phyloP scores from a whole-genome alignment of 2,329 filamentous ascomycete genomes.

The Coleophoma crateriformis region DNA sequence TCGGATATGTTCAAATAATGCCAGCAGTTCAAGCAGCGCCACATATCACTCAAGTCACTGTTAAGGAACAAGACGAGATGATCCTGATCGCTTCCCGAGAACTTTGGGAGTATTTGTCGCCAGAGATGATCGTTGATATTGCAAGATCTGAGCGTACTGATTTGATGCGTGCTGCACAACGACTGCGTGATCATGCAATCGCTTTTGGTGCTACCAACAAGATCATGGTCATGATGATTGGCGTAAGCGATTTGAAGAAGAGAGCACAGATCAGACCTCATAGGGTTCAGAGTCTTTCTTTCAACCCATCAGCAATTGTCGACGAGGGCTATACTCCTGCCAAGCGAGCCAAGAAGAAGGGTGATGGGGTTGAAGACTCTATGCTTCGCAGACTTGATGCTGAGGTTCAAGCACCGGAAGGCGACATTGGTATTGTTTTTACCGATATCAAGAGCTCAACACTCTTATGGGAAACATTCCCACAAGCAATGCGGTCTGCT shows the following conservation, averaged over 20 bases:
- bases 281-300: constrained; percentile 72
- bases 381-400: constrained; percentile 80
- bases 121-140: constrained; percentile 87
- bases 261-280: constrained; percentile 67
- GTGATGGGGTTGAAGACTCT: constrained; percentile 67
- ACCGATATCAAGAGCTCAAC: constrained; percentile 99
- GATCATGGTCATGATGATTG: constrained; percentile 99
- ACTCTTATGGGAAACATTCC: constrained; percentile 90
- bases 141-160: constrained; percentile 81
- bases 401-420: constrained; percentile 86
- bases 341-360: constrained; percentile 61
- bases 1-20: constrained; percentile 90
- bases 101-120: constrained; percentile 90
- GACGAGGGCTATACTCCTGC: constrained; percentile 64
- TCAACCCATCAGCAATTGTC: constrained; percentile 70
- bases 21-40: constrained; percentile 90
- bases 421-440: constrained; percentile 90
- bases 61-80: constrained; percentile 89
- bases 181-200: constrained; percentile 89
- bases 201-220: constrained; percentile 91
- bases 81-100: constrained; percentile 87
- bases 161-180: constrained; percentile 91
- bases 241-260: constrained; percentile 84
- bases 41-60: constrained; percentile 69
- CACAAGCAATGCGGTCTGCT: constrained; percentile 89